A percentile compares a stretch with the other conserved stretches of the same genome.
These are phyloP conservation scores for Alternaria burnsii DNA, from an alignment of 2,329 filamentous ascomycete genomes.

Conservation along the genomic window DNA sequence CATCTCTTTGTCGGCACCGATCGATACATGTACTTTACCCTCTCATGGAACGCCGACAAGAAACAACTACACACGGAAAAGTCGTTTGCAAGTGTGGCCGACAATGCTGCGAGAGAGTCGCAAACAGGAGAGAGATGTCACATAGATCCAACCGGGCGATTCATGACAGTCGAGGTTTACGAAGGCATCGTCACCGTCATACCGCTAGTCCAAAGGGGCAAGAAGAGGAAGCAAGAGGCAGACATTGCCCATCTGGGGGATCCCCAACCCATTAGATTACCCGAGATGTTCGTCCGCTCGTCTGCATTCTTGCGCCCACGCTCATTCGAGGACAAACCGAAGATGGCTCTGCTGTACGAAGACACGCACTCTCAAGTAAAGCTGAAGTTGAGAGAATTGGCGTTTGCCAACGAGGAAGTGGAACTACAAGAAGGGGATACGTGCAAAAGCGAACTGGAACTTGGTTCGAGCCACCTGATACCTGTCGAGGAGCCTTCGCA, in stretches of 20 bases:
- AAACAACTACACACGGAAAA: slow-evolving; percentile 65
- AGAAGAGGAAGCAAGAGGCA: slow-evolving; percentile 59
- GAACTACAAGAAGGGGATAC: slow-evolving; percentile 63
- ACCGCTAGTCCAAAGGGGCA: slow-evolving; percentile 64
- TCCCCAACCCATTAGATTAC: slow-evolving; percentile 68
- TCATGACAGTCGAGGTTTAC: slow-evolving; percentile 72
- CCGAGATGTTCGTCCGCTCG: slow-evolving; percentile 72
- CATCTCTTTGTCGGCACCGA: slow-evolving; percentile 94
- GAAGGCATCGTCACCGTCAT: slow-evolving; percentile 73
- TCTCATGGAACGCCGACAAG: slow-evolving; percentile 76
- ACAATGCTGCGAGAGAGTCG: slow-evolving; percentile 72
- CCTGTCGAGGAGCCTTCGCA: slow-evolving; percentile 66
- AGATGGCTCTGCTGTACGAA: slow-evolving; percentile 71
- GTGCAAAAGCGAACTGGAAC: slow-evolving; percentile 63
- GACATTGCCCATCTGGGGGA: slow-evolving; percentile 67
- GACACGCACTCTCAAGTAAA: slow-evolving; percentile 65
- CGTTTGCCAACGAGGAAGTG: slow-evolving; percentile 61
- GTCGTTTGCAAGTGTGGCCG: slow-evolving; percentile 67
- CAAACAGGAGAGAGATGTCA: slow-evolving; percentile 84
- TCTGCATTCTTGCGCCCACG: slow-evolving; percentile 70
- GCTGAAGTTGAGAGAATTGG: slow-evolving; percentile 64
- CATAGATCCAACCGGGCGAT: slow-evolving; percentile 79
- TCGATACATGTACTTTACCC: slow-evolving; percentile 87
- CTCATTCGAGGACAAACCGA: slow-evolving; percentile 61
- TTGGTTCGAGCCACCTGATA: slow-evolving; percentile 69